These are phyloP conservation scores for Massospora cicadina DNA, from an alignment of 371 early-diverging fungal genomes.

Conservation along the genomic window DNA sequence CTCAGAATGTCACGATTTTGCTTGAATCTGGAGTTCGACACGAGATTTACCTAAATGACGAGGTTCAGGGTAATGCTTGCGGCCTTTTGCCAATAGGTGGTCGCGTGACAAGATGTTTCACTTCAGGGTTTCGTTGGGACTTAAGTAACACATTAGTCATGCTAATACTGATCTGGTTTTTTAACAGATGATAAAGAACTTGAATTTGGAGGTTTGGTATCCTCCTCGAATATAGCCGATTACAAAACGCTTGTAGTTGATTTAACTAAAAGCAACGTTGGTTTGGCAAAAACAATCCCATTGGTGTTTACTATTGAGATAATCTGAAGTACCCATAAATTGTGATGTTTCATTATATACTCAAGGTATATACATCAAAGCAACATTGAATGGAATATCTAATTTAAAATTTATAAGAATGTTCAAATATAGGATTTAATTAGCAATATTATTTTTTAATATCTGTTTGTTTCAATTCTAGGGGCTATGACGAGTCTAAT, in stretches of 20 bases:
- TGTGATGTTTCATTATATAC: no score
- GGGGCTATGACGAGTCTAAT: no score
- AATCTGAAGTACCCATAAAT: no score
- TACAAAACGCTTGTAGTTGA: not conserved
- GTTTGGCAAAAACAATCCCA: not conserved
- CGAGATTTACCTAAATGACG: conserved; percentile 34
- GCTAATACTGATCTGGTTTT: not conserved
- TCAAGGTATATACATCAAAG: no score
- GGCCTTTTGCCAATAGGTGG: conserved; percentile 72
- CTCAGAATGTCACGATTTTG: not conserved
- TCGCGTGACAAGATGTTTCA: conserved; percentile 32
- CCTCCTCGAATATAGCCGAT: conserved; percentile 13
- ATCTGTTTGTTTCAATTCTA: no score
- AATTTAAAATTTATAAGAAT: no score
- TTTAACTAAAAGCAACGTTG: not conserved
- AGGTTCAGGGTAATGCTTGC: conserved; percentile 71
- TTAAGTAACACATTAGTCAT: conserved; percentile 27
- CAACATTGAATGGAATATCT: no score
- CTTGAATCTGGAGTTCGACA: conserved; percentile 33
- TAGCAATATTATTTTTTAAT: no score
- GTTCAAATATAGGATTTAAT: no score
- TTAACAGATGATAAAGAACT: conserved; percentile 7
- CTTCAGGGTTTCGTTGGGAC: conserved; percentile 72
- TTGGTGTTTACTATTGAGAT: not conserved
- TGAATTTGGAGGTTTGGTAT: conserved; percentile 13